Percentiles rank a stretch among this genome's conserved stretches.
Conservation (phyloP, 2,329 filamentous ascomycete genomes). For the Cordyceps tenuipes region DNA sequence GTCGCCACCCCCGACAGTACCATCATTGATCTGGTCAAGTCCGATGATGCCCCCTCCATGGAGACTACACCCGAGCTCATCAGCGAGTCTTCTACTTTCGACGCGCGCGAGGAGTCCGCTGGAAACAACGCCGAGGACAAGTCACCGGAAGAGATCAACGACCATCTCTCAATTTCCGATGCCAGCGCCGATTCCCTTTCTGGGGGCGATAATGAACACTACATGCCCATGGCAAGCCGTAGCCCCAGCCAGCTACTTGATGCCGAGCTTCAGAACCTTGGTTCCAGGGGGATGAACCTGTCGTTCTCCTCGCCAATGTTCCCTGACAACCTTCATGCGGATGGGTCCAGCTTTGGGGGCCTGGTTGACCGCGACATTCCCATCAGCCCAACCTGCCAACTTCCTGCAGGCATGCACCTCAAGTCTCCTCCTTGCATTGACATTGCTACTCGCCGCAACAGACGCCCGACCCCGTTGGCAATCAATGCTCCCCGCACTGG, state of each 20-base stretch:
- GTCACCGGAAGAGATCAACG: conserved; percentile 13
- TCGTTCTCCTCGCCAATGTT: conserved; percentile 23
- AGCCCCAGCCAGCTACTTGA: conserved; percentile 12
- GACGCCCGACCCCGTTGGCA: conserved; percentile 36
- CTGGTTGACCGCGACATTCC: conserved; percentile 1
- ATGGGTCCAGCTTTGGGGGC: conserved; percentile 15
- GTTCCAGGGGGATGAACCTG: conserved; percentile 20
- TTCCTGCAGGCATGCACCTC: conserved; percentile 24
- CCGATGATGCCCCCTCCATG: conserved; percentile 8
- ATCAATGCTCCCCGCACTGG: conserved; percentile 37
- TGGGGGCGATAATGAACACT: conserved; percentile 9
- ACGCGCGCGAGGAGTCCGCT: neutral
- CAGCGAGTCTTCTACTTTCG: conserved; percentile 6
- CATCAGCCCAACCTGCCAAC: conserved; percentile 9
- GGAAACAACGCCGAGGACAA: conserved; percentile 11
- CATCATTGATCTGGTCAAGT: neutral
- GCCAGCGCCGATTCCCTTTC: conserved; percentile 11
- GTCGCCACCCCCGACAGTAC: neutral
- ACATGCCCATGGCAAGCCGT: conserved; percentile 12
- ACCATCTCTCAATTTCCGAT: conserved; percentile 15
- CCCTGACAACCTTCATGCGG: conserved; percentile 14
- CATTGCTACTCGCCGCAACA: conserved; percentile 45
- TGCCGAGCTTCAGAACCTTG: conserved; percentile 6
- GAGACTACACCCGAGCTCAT: conserved; percentile 12
- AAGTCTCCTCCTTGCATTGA: conserved; percentile 44